Conservation (phyloP, 2,329 filamentous ascomycete species). For the Penicillium thymicola region DNA sequence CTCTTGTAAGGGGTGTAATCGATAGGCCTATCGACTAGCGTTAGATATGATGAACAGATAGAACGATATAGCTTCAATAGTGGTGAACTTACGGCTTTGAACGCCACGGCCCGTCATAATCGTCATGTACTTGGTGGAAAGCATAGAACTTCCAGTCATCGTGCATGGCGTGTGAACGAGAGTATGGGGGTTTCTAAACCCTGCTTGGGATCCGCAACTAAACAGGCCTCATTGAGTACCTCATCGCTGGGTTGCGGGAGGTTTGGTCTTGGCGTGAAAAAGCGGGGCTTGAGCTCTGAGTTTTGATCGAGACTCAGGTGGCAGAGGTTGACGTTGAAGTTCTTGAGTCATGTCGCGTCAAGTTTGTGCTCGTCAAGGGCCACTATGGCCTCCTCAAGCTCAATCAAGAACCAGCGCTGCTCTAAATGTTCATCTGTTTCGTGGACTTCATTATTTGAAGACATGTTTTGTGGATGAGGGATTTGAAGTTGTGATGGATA, state of each 20-base stretch:
- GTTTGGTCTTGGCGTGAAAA: not conserved
- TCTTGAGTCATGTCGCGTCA: not conserved
- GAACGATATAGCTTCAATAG: not conserved
- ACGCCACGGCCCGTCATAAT: not conserved
- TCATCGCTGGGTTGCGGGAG: not conserved
- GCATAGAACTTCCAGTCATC: accelerated
- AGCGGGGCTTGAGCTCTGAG: not conserved
- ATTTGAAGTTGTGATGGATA: not conserved
- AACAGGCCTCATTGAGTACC: not conserved
- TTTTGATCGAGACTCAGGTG: not conserved
- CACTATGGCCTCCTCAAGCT: not conserved
- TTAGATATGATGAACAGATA: not conserved
- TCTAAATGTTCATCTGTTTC: not conserved
- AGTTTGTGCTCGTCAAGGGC: not conserved
- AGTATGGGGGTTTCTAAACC: not conserved
- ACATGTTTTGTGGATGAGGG: not conserved
- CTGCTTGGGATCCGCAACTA: too few relatives aligned
- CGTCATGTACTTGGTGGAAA: not conserved
- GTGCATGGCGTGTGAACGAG: accelerated
- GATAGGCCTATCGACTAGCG: accelerated
- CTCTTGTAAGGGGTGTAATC: not conserved
- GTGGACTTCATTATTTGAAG: not conserved
- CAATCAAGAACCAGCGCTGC: not conserved
- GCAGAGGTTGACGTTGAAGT: not conserved
- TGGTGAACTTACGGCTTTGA: not conserved